These are phyloP conservation scores for Metschnikowia lochheadii DNA, from an alignment of 805 yeast species.

Conservation along the genomic window DNA sequence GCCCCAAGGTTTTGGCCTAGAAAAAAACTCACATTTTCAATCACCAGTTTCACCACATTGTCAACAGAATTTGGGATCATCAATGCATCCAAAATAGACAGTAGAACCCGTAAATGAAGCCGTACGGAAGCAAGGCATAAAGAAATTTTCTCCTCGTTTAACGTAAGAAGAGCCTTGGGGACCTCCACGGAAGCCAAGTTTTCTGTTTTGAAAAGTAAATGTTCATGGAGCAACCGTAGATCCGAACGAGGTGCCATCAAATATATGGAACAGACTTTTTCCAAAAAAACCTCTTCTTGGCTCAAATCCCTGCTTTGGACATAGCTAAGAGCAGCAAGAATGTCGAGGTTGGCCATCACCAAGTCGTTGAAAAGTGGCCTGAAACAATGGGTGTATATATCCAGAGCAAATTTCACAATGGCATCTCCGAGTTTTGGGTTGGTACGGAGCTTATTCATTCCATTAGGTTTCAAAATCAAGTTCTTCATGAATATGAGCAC, in stretches of 20 bases:
- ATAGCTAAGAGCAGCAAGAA: conserved; percentile 22
- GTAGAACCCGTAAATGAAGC: conserved; percentile 26
- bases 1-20: background rate
- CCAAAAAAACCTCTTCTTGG: conserved; percentile 8
- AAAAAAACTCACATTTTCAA: background rate
- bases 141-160: conserved; percentile 32
- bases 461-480: conserved; percentile 19
- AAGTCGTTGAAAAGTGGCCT: conserved; percentile 30
- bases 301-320: conserved; percentile 1
- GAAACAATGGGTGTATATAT: conserved; percentile 25
- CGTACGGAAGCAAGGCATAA: conserved; percentile 26
- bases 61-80: background rate
- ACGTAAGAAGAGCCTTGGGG: conserved; percentile 22
- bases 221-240: conserved; percentile 12
- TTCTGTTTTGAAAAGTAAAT: conserved; percentile 21
- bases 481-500: conserved; percentile 29
- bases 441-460: conserved; percentile 18
- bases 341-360: conserved; percentile 28
- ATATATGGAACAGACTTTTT: conserved; percentile 5
- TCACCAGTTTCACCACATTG: background rate
- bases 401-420: conserved; percentile 22
- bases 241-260: conserved; percentile 7
- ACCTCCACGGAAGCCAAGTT: conserved; percentile 27
- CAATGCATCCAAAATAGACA: conserved; percentile 9
- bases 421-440: conserved; percentile 23